A percentile compares a stretch with the other conserved stretches of the same genome.
phyloP scores from a whole-genome alignment of 2,329 filamentous ascomycete genomes.

The Colletotrichum agaves region DNA sequence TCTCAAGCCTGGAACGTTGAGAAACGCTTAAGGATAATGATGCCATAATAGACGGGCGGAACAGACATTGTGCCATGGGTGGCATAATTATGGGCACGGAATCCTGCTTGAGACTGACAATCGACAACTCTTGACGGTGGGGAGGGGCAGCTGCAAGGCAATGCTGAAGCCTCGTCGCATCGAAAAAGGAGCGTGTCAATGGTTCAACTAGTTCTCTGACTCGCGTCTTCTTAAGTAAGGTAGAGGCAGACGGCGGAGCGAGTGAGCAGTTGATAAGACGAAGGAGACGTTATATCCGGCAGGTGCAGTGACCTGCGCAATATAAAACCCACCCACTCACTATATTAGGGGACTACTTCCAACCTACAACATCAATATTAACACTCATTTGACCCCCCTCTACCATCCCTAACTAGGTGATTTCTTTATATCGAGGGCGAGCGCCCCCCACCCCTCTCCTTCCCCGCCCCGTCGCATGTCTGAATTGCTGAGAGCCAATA shows the following conservation, averaged over 20 bases:
- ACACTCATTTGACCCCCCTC: too few relatives aligned
- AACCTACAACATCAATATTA: too few relatives aligned
- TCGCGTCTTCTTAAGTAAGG: conserved; percentile 3
- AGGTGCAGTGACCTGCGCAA: too few relatives aligned
- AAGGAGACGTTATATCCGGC: conserved; percentile 4
- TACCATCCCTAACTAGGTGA: too few relatives aligned
- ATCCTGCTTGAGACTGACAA: background rate
- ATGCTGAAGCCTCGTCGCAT: background rate
- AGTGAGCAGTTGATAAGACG: conserved; percentile 10
- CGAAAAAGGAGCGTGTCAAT: background rate
- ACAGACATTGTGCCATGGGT: background rate
- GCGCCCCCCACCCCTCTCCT: too few relatives aligned
- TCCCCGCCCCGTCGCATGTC: background rate
- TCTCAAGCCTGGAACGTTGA: conserved; percentile 7
- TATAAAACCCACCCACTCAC: too few relatives aligned
- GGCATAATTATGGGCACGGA: conserved; percentile 6
- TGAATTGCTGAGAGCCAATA: background rate
- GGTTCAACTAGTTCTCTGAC: background rate
- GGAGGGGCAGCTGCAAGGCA: background rate
- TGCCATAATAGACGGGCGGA: conserved; percentile 3
- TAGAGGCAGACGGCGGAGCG: background rate
- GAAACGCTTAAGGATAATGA: conserved; percentile 7
- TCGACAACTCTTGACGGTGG: background rate
- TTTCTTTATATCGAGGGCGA: background rate
- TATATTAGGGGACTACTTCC: too few relatives aligned